Evolutionary conservation across 176 grass and related monocot genomes (phyloP).

Genomic region (Lolium rigidum): DNA sequence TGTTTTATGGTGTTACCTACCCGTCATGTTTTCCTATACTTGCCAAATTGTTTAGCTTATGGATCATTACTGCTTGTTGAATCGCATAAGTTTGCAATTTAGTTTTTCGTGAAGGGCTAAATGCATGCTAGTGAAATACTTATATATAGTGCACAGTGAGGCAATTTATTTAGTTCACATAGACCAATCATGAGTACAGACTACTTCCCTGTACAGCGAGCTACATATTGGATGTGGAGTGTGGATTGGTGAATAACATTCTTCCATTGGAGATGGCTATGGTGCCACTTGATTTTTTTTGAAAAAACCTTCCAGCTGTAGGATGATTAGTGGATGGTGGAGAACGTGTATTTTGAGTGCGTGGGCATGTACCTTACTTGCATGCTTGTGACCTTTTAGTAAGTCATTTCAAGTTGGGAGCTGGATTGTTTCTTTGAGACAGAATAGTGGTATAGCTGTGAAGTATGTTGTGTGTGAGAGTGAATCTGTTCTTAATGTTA

Average conservation of each 20-base stretch:
- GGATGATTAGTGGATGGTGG: neutral
- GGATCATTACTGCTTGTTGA: neutral
- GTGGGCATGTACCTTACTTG: neutral
- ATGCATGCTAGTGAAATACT: neutral
- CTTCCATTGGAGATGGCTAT: neutral
- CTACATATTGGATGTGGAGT: neutral
- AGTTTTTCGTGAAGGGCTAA: neutral
- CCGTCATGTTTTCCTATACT: slow-evolving; percentile 14
- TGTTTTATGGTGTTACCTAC: neutral
- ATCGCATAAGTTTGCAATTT: slow-evolving; percentile 28
- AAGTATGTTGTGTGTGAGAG: slow-evolving; percentile 1
- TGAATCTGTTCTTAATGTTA: neutral
- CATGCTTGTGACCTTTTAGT: slow-evolving; percentile 15
- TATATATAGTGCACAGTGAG: neutral
- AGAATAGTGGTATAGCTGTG: neutral
- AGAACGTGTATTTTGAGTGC: slow-evolving; percentile 4
- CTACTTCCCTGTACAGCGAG: neutral
- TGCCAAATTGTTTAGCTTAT: slow-evolving; percentile 23
- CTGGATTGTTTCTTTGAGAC: slow-evolving; percentile 1
- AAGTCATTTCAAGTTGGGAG: neutral
- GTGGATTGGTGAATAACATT: slow-evolving; percentile 29
- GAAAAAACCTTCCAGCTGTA: slow-evolving; percentile 9
- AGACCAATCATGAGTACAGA: neutral
- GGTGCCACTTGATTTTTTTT: neutral
- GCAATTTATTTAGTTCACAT: slow-evolving; percentile 13